Conservation (phyloP, 2,329 filamentous ascomycete species). For the Falciphora oryzae region DNA sequence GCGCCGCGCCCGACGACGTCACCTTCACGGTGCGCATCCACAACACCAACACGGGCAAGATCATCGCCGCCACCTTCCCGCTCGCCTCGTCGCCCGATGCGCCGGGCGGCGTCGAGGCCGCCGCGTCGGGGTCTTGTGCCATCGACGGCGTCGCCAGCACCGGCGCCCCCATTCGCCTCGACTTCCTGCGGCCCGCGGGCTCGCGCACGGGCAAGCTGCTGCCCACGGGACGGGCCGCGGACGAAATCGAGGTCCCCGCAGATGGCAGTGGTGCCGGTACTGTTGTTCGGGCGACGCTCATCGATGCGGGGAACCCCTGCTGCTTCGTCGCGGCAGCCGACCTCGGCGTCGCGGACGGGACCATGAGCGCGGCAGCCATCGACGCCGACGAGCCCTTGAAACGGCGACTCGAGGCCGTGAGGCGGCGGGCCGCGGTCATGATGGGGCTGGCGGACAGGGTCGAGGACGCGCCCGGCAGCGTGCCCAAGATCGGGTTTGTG, state of each 20-base stretch:
- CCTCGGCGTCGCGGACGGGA: conserved; percentile 20
- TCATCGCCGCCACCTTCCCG: conserved; percentile 31
- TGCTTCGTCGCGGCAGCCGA: conserved; percentile 31
- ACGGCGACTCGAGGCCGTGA: conserved; percentile 28
- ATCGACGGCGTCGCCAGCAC: conserved; percentile 36
- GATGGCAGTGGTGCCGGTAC: conserved; percentile 16
- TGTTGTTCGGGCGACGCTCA: conserved; percentile 28
- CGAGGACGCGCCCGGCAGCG: conserved; percentile 37
- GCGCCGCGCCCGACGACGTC: background rate
- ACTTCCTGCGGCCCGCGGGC: conserved; percentile 33
- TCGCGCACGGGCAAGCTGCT: conserved; percentile 34
- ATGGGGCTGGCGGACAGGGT: conserved; percentile 34
- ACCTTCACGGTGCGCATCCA: conserved; percentile 48
- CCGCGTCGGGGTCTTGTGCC: conserved; percentile 26
- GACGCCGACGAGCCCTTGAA: conserved; percentile 27
- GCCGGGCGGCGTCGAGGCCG: conserved; percentile 31
- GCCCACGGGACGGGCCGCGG: conserved; percentile 31
- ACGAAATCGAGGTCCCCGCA: conserved; percentile 22
- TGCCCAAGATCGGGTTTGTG: conserved; percentile 41
- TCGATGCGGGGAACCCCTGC: conserved; percentile 37
- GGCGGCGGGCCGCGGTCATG: conserved; percentile 28
- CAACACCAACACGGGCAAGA: conserved; percentile 67
- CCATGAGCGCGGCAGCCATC: conserved; percentile 22
- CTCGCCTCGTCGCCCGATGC: conserved; percentile 20
- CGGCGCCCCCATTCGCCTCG: conserved; percentile 28